Evolutionary conservation across 164 flowering plant genomes (phyloP).

Genomic region (Piper longum): DNA sequence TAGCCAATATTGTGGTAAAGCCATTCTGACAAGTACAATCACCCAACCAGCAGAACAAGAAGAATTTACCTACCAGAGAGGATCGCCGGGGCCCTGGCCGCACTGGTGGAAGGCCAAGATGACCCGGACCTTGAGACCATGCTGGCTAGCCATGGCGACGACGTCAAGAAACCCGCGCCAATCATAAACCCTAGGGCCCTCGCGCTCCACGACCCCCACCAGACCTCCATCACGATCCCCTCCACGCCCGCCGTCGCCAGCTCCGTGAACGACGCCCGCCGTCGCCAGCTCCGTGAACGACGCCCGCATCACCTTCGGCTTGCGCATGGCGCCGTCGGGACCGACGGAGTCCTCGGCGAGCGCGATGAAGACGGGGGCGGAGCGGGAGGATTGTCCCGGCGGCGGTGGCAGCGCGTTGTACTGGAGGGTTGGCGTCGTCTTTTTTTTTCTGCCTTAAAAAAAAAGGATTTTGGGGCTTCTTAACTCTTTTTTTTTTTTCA

Average conservation of each 20-base stretch:
- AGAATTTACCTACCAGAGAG: constrained; percentile 18
- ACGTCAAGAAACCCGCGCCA: constrained; percentile 56
- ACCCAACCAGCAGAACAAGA: neutral
- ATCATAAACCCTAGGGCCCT: constrained; percentile 33
- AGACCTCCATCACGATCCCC: constrained; percentile 60
- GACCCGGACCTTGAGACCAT: constrained; percentile 50
- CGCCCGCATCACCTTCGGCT: constrained; percentile 22
- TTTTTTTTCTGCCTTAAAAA: no score
- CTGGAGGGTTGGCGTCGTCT: constrained; percentile 18
- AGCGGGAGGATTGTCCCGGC: constrained; percentile 12
- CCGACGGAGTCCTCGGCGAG: constrained; percentile 32
- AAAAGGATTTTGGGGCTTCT: no score
- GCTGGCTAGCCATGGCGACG: constrained; percentile 25
- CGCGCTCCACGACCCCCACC: constrained; percentile 81
- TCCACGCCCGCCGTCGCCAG: constrained; percentile 47
- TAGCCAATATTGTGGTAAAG: no score
- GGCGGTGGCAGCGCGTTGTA: constrained; percentile 12
- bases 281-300: constrained; percentile 33
- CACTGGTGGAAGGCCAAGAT: constrained; percentile 57
- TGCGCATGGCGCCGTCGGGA: constrained; percentile 13
- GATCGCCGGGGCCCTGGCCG: constrained; percentile 36
- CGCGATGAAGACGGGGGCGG: constrained; percentile 41
- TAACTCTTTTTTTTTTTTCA: no score
- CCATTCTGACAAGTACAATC: no score
- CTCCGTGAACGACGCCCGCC: constrained; percentile 32